Evolutionary conservation across 2,329 filamentous ascomycete genomes (phyloP).

Genomic region (Talaromyces funiculosus): DNA sequence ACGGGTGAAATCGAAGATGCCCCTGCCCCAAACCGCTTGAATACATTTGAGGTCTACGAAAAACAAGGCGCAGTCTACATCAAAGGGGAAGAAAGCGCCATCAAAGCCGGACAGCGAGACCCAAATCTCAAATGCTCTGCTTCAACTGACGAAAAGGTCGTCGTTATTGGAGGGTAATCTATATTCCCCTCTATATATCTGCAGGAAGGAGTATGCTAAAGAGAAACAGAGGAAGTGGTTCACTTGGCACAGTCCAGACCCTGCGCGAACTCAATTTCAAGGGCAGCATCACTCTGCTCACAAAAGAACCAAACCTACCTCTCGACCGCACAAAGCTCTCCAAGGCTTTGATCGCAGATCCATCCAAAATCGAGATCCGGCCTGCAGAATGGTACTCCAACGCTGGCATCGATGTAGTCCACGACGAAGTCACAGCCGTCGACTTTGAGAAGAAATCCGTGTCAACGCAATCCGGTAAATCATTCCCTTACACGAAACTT

Average conservation of each 20-base stretch:
- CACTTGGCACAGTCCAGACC: conserved; percentile 73
- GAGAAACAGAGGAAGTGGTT: conserved; percentile 65
- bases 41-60: conserved; percentile 73
- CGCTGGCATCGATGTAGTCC: conserved; percentile 52
- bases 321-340: conserved; percentile 95
- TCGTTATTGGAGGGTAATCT: conserved; percentile 70
- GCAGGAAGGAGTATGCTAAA: neutral
- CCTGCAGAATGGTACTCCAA: conserved; percentile 70
- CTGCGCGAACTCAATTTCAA: conserved; percentile 75
- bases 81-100: conserved; percentile 67
- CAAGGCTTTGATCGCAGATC: conserved; percentile 81
- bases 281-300: conserved; percentile 75
- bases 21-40: conserved; percentile 79
- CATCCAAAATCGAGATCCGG: conserved; percentile 70
- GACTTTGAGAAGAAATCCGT: conserved; percentile 72
- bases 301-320: conserved; percentile 75
- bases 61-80: conserved; percentile 81
- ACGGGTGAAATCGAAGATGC: conserved; percentile 95
- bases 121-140: conserved; percentile 67
- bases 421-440: conserved; percentile 62
- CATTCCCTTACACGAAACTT: conserved; percentile 76
- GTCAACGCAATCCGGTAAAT: conserved; percentile 65
- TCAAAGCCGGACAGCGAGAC: conserved; percentile 70
- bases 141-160: conserved; percentile 54
- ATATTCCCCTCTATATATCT: neutral